These are phyloP conservation scores for Canavalia gladiata DNA, from an alignment of 306 rosid species.

Conservation along the genomic window DNA sequence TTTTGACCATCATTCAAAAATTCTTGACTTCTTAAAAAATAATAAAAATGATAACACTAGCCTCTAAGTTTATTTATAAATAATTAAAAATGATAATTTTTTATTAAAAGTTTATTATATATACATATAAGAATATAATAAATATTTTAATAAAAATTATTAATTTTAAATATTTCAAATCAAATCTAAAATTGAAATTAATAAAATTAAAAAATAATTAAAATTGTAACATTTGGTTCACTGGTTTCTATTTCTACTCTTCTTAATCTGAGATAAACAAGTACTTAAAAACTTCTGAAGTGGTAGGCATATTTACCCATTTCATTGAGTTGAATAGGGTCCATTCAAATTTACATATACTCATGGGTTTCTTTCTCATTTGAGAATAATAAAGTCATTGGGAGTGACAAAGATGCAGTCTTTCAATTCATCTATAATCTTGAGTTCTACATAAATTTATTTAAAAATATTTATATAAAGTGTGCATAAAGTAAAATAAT, in stretches of 20 bases:
- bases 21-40: neutral
- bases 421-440: neutral
- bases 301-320: slow-evolving; percentile 27
- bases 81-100: too few relatives aligned
- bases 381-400: neutral
- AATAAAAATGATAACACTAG: too few relatives aligned
- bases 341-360: neutral
- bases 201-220: neutral
- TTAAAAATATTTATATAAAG: neutral
- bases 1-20: slow-evolving; percentile 34
- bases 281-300: neutral
- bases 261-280: neutral
- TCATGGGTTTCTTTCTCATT: neutral
- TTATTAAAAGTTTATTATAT: too few relatives aligned
- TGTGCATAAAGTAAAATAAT: neutral
- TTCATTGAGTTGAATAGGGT: slow-evolving; percentile 36
- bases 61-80: too few relatives aligned
- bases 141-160: too few relatives aligned
- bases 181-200: too few relatives aligned
- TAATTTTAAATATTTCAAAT: too few relatives aligned
- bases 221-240: neutral
- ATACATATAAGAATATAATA: too few relatives aligned
- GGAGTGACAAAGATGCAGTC: neutral
- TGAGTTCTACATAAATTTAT: neutral
- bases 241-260: slow-evolving; percentile 9